Evolutionary conservation across 371 early-diverging fungal genomes (phyloP).

Genomic region (Actinomortierella wolfii): DNA sequence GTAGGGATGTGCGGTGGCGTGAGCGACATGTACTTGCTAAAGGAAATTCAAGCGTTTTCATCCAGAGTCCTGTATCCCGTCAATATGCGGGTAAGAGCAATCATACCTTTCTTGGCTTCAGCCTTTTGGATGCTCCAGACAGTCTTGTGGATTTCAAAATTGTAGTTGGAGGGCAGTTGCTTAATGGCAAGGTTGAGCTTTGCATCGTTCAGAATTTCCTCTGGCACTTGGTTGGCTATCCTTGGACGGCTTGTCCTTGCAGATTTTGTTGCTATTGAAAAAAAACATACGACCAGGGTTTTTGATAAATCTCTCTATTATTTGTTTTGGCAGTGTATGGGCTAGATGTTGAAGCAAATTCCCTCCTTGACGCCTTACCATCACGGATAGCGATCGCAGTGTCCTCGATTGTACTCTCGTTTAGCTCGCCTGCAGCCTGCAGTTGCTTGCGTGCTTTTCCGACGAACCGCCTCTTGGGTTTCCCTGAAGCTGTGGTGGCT

Average conservation of each 20-base stretch:
- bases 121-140: conserved; percentile 89
- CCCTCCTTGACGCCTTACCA: conserved; percentile 12
- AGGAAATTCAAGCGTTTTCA: too few species aligned
- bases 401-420: conserved; percentile 57
- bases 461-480: conserved; percentile 66
- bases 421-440: conserved; percentile 7
- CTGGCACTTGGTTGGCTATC: conserved; percentile 83
- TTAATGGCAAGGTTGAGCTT: conserved; percentile 81
- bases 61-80: too few species aligned
- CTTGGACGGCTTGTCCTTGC: conserved; percentile 33
- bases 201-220: conserved; percentile 81
- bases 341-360: conserved; percentile 11
- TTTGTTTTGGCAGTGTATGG: conserved; percentile 2
- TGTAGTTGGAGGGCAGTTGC: conserved; percentile 96
- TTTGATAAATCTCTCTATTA: conserved; percentile 10
- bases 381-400: conserved; percentile 53
- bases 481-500: conserved; percentile 33
- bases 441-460: conserved; percentile 56
- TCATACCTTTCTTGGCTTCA: conserved; percentile 74
- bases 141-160: conserved; percentile 99
- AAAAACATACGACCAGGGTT: too few species aligned
- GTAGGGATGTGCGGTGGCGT: not conserved
- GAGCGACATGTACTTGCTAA: not conserved
- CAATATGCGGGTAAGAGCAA: not conserved
- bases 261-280: conserved; percentile 18